Conservation (phyloP, 768 basidiomycete species). For the Termitomyces sp. region DNA sequence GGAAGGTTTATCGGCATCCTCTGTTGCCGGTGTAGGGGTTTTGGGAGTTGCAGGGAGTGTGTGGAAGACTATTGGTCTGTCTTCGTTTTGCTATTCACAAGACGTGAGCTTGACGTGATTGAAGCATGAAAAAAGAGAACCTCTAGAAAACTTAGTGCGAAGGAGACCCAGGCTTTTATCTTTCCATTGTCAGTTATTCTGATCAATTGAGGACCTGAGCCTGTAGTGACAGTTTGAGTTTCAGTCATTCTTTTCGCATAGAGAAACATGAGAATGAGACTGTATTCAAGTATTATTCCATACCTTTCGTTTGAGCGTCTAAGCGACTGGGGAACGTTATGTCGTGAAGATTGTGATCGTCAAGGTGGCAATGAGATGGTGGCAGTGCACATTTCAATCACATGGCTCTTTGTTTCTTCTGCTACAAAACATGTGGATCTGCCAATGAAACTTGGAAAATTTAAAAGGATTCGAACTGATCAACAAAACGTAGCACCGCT, state of each 20-base stretch:
- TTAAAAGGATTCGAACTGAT: too few relatives aligned
- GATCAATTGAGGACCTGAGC: constrained; percentile 24
- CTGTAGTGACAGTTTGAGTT: not conserved
- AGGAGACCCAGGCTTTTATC: constrained; percentile 44
- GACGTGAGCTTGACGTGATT: not conserved
- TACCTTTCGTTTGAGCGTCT: too few relatives aligned
- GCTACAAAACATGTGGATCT: too few relatives aligned
- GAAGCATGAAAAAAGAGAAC: constrained; percentile 19
- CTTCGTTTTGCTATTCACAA: constrained; percentile 36
- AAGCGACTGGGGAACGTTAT: not conserved
- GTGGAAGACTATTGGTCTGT: constrained; percentile 48
- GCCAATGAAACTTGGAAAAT: too few relatives aligned
- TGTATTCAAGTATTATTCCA: not conserved
- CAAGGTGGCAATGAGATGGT: not conserved
- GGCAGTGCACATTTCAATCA: not conserved
- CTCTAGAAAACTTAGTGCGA: constrained; percentile 48
- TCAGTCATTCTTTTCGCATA: not conserved
- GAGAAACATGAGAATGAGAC: not conserved
- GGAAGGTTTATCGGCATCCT: constrained; percentile 1
- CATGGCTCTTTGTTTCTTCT: not conserved
- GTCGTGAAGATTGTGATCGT: not conserved
- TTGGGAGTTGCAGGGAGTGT: constrained; percentile 40
- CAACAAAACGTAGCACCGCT: too few relatives aligned
- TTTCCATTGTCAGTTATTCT: constrained; percentile 55
- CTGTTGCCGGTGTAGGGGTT: constrained; percentile 1